These are phyloP conservation scores for Tinospora cordifolia DNA, from an alignment of 164 flowering plant genomes.

Conservation along the genomic window DNA sequence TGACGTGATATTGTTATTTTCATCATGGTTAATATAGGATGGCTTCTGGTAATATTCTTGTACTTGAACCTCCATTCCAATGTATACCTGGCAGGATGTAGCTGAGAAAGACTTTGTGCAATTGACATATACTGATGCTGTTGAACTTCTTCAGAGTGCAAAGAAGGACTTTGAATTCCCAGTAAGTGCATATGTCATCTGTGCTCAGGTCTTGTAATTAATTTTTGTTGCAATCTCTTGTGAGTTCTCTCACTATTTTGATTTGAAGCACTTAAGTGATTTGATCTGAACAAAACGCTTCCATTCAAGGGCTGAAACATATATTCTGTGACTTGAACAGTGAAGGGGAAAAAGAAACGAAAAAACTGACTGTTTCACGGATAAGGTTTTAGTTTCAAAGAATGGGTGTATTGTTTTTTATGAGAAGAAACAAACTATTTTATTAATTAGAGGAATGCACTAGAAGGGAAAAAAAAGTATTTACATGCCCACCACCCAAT, in stretches of 20 bases:
- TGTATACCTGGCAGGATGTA: slow-evolving; percentile 47
- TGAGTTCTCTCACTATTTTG: background rate
- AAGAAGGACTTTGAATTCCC: slow-evolving; percentile 89
- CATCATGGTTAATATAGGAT: background rate
- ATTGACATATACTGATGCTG: slow-evolving; percentile 86
- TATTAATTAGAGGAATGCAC: too few relatives aligned
- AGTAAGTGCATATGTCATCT: slow-evolving; percentile 30
- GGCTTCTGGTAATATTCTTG: background rate
- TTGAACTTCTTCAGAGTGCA: slow-evolving; percentile 67
- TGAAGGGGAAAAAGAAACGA: too few relatives aligned
- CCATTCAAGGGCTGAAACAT: too few relatives aligned
- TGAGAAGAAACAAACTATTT: too few relatives aligned
- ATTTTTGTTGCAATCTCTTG: background rate
- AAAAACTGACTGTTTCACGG: too few relatives aligned
- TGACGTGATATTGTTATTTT: background rate
- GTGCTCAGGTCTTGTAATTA: background rate
- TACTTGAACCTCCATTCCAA: background rate
- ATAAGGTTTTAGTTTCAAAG: too few relatives aligned
- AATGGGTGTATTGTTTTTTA: too few relatives aligned
- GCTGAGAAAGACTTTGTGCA: slow-evolving; percentile 81
- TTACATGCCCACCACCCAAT: too few relatives aligned
- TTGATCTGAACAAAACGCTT: too few relatives aligned
- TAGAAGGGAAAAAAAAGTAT: too few relatives aligned
- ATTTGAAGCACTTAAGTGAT: too few relatives aligned
- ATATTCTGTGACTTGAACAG: too few relatives aligned